phyloP scores from a whole-genome alignment of 306 rosid species.

The Alnus glutinosa region DNA sequence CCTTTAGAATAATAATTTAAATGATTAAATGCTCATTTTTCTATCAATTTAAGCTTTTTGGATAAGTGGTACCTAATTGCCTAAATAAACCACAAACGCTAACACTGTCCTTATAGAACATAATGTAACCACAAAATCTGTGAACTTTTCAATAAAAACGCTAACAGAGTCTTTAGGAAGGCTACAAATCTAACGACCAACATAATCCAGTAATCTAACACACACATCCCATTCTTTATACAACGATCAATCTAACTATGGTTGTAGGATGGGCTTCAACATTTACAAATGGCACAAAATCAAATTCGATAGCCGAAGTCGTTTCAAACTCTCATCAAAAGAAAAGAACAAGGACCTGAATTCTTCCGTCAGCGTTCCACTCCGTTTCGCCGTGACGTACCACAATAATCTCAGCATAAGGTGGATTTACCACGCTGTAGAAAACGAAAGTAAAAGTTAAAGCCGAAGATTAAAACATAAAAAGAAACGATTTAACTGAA shows the following conservation, averaged over 20 bases:
- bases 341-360: conserved; percentile 56
- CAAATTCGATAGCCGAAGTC: not conserved
- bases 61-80: too few relatives aligned
- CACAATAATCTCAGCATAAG: conserved; percentile 71
- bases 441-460: not conserved
- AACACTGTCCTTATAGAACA: not conserved
- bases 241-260: not conserved
- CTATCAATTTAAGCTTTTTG: too few relatives aligned
- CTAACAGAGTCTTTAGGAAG: not conserved
- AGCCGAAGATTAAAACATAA: not conserved
- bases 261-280: not conserved
- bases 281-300: not conserved
- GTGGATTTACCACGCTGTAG: conserved; percentile 33
- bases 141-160: not conserved
- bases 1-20: too few relatives aligned
- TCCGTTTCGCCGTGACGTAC: conserved; percentile 92
- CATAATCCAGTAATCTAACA: not conserved
- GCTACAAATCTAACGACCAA: not conserved
- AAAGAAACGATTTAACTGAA: not conserved
- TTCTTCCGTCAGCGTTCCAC: conserved; percentile 76
- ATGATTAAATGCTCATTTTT: too few relatives aligned
- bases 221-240: not conserved
- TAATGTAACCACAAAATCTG: not conserved
- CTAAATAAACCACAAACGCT: not conserved
- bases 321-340: not conserved